These are phyloP conservation scores for Lagenidium sp. DNA, from an alignment of 352 stramenopile species.

Conservation along the genomic window DNA sequence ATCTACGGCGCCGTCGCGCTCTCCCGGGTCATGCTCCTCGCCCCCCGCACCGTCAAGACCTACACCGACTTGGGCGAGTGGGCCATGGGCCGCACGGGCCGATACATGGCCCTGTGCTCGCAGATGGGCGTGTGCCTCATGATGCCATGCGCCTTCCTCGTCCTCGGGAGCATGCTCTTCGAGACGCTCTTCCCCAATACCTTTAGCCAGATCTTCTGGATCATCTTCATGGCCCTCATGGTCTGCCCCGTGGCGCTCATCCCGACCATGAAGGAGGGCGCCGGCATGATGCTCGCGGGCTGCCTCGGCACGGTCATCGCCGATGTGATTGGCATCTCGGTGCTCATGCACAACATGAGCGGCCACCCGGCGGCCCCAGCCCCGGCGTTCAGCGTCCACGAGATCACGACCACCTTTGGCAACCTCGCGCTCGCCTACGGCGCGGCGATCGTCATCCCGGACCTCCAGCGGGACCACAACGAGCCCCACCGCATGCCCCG, in stretches of 20 bases:
- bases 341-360: slow-evolving; percentile 36
- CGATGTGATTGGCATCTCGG: slow-evolving; percentile 29
- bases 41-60: too few relatives aligned
- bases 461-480: too few relatives aligned
- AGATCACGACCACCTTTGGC: slow-evolving; percentile 35
- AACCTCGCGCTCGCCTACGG: slow-evolving; percentile 51
- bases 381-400: slow-evolving; percentile 28
- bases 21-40: too few relatives aligned
- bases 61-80: too few relatives aligned
- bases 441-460: too few relatives aligned
- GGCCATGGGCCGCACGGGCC: too few relatives aligned
- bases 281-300: slow-evolving; percentile 28
- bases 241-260: slow-evolving; percentile 34
- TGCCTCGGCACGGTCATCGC: slow-evolving; percentile 41
- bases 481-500: too few relatives aligned
- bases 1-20: too few relatives aligned
- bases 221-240: slow-evolving; percentile 37
- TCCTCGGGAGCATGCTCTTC: background rate
- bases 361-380: slow-evolving; percentile 26
- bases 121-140: too few relatives aligned
- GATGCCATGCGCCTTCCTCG: too few relatives aligned
- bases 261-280: slow-evolving; percentile 47
- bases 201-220: too few relatives aligned
- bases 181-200: background rate
- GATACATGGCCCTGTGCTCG: too few relatives aligned